Evolutionary conservation across 495 filamentous ascomycete species (phyloP), one percentile per base, ranked within the genome.

Genomic region (Aspergillus hancockii): DNA sequence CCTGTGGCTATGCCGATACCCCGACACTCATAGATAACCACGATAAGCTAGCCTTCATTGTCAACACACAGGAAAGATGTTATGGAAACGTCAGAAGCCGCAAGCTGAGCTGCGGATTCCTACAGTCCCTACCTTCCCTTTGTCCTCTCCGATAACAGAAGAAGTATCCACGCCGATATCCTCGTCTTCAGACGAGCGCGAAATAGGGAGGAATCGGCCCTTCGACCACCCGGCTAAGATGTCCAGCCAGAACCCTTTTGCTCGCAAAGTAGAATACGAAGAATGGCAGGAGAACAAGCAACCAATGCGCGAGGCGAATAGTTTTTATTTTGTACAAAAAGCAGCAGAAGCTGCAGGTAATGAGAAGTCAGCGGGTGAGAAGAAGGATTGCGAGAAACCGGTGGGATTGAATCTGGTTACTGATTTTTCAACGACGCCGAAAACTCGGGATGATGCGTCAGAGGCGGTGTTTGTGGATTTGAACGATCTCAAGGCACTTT

Each of bases 351-450:
- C 1, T 38, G 50, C 31, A 4, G 14, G n/a, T 23, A 19, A 19
- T 40, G 30, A 58, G 36, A 5, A 63, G n/a, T 13, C 61, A 41
- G 8, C 14, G 36, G 41, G n/a, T 9, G n/a, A n/a, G n/a, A 36
- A 54, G 32, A 69, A 69, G 60, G 65, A 61, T 38, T 43, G 52
- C 19, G 76, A 74, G 34, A 70, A 72, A 64, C 83, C 82, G 12
- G 55, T 72, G 3, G 88, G 87, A 4, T 79, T 91, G 67, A 90
- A 82, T 62, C 63, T 92, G 5, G 80, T 89, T 9, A 91, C 89
- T 5, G 72, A 79, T 49, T 77, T 81, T 49, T 71, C 73, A 16
- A 36, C 73, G 2, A 45, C 57, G 21, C 49, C 65, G 32, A 51
- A 68, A 0, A 60, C 64, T 32, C 43, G 47, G 21, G 28, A 54